A percentile compares a stretch with the other conserved stretches of the same genome.
Conservation (phyloP, 441 rosid genomes). For the Isatis lusitanica region DNA sequence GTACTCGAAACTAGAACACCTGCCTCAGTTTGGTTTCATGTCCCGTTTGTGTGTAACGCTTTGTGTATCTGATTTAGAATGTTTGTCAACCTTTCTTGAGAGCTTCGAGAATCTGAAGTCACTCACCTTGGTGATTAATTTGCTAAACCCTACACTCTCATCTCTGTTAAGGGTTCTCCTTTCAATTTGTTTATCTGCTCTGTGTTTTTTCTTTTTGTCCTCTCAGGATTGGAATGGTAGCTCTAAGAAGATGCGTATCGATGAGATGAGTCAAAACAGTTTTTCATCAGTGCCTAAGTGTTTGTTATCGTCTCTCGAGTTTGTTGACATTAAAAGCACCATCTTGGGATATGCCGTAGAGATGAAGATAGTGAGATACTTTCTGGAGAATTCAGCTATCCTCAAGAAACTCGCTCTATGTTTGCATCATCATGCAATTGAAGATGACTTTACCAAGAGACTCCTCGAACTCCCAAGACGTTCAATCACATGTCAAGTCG, state of each 20-base stretch:
- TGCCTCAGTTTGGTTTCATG: constrained; percentile 6
- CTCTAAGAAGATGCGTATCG: not conserved
- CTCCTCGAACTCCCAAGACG: not conserved
- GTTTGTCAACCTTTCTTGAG: not conserved
- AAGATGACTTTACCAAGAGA: not conserved
- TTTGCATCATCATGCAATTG: not conserved
- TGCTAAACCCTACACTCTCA: not conserved
- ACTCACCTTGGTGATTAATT: not conserved
- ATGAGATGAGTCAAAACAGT: not conserved
- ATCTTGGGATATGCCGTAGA: not conserved
- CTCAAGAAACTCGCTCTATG: not conserved
- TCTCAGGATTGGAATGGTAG: not conserved
- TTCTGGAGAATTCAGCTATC: not conserved
- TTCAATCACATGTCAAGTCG: not conserved
- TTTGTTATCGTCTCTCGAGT: constrained; percentile 1
- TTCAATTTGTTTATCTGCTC: not conserved
- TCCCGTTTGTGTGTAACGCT: not conserved
- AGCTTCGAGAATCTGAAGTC: not conserved
- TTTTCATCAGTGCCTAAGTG: constrained; percentile 8
- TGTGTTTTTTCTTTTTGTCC: not conserved
- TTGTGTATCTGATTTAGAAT: not conserved
- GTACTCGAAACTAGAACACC: not conserved
- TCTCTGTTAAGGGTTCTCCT: no score
- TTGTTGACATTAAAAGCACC: not conserved
- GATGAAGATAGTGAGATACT: not conserved